Conservation (phyloP, 805 yeast genomes). For the Wickerhamiella azyma region DNA sequence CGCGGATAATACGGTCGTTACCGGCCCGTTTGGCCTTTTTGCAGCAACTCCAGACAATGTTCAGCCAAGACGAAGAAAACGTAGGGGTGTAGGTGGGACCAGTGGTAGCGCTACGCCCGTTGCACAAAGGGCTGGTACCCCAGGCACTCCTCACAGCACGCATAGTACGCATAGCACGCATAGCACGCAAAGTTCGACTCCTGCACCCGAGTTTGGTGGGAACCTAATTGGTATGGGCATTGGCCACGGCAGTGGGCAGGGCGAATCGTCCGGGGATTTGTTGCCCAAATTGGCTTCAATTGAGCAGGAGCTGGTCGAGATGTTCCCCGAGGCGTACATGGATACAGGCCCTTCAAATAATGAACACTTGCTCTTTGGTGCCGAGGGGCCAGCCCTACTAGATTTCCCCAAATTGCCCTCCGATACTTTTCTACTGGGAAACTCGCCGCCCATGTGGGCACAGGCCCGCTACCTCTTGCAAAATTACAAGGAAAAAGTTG, state of each 20-base stretch:
- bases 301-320: conserved; percentile 4
- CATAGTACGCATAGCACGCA: too few species aligned
- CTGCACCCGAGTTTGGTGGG: too few species aligned
- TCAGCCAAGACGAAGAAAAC: conserved; percentile 10
- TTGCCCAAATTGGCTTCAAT: background rate
- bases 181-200: too few species aligned
- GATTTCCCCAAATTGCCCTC: background rate
- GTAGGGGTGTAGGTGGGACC: background rate
- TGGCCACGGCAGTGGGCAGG: too few species aligned
- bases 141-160: too few species aligned
- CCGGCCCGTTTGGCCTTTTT: conserved; percentile 81
- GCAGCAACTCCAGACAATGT: conserved; percentile 27
- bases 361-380: conserved; percentile 7
- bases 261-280: background rate
- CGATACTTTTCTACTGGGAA: conserved; percentile 2
- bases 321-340: conserved; percentile 8
- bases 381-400: background rate
- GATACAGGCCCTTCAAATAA: background rate
- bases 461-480: conserved; percentile 57
- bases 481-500: conserved; percentile 62
- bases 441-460: conserved; percentile 21
- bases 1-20: conserved; percentile 35
- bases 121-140: too few species aligned
- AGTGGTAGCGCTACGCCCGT: background rate
- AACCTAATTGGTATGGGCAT: too few species aligned